phyloP scores from a whole-genome alignment of 1,139 yeast species.

The Diutina mesorugosa region DNA sequence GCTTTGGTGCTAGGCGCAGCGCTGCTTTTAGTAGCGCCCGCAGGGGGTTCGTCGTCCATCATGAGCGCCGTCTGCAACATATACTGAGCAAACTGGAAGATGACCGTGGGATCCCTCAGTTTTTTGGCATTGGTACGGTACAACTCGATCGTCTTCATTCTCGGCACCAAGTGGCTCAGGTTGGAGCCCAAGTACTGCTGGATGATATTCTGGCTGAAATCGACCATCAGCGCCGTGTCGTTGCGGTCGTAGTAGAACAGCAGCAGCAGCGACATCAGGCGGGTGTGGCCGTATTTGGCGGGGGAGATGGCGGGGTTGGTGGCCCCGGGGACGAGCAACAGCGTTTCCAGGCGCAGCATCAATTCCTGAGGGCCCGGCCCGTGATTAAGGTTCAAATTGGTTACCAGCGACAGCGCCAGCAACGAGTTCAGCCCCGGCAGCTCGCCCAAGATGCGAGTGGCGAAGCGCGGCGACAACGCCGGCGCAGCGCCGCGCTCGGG shows the following conservation, averaged over 20 bases:
- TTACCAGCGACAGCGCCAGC: slow-evolving; percentile 2
- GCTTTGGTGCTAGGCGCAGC: slow-evolving; percentile 2
- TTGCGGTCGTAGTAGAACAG: slow-evolving; percentile 22
- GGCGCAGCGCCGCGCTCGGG: not conserved
- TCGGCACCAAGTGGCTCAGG: slow-evolving; percentile 43
- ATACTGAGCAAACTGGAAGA: slow-evolving; percentile 86
- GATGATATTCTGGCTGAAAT: slow-evolving; percentile 27
- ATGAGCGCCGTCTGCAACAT: slow-evolving; percentile 76
- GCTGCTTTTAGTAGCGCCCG: slow-evolving; percentile 1
- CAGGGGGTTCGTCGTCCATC: slow-evolving; percentile 19
- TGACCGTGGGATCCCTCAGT: slow-evolving; percentile 71
- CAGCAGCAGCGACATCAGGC: slow-evolving; percentile 29
- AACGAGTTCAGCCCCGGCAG: slow-evolving; percentile 1
- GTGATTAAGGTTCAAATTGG: not conserved
- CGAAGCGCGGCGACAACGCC: not conserved
- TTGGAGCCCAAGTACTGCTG: slow-evolving; percentile 44
- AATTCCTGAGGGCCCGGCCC: not conserved
- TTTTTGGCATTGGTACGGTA: slow-evolving; percentile 79
- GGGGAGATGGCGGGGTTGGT: slow-evolving; percentile 1
- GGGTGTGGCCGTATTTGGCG: slow-evolving; percentile 14
- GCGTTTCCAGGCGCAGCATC: not conserved
- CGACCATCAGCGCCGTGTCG: slow-evolving; percentile 21
- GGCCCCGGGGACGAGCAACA: slow-evolving; percentile 4
- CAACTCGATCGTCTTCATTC: slow-evolving; percentile 77
- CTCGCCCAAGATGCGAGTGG: not conserved